phyloP scores from a whole-genome alignment of 208 protist species.

The Blastocrithidia nonstop region DNA sequence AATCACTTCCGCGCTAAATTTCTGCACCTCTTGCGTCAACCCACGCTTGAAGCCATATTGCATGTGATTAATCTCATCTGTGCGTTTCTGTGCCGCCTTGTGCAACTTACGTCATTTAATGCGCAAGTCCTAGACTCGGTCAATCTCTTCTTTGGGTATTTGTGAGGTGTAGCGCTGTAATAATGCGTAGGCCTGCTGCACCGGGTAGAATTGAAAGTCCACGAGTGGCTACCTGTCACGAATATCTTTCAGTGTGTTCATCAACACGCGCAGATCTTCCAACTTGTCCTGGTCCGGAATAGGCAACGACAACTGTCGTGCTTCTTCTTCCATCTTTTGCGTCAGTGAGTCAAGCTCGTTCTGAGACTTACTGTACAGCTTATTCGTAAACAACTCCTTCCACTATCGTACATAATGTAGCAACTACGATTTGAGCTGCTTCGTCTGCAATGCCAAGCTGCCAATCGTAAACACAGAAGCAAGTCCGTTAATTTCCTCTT shows the following conservation, averaged over 20 bases:
- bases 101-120: slow-evolving; percentile 88
- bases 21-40: slow-evolving; percentile 87
- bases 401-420: slow-evolving; percentile 79
- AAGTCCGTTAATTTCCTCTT: slow-evolving; percentile 82
- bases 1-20: slow-evolving; percentile 85
- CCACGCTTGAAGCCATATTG: slow-evolving; percentile 88
- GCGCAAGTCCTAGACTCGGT: slow-evolving; percentile 88
- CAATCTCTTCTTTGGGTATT: slow-evolving; percentile 93
- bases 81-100: slow-evolving; percentile 47
- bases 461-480: slow-evolving; percentile 82
- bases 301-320: slow-evolving; percentile 67
- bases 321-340: slow-evolving; percentile 89
- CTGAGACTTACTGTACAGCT: slow-evolving; percentile 87
- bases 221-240: slow-evolving; percentile 84
- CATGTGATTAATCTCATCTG: slow-evolving; percentile 84
- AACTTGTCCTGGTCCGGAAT: slow-evolving; percentile 90
- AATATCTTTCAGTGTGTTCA: slow-evolving; percentile 87
- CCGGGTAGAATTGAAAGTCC: slow-evolving; percentile 87
- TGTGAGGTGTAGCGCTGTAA: slow-evolving; percentile 80
- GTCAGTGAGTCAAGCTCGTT: slow-evolving; percentile 80
- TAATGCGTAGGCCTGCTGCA: slow-evolving; percentile 89
- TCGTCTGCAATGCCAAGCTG: slow-evolving; percentile 85
- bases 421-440: slow-evolving; percentile 88
- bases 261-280: slow-evolving; percentile 88
- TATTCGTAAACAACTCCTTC: slow-evolving; percentile 90